A percentile compares a stretch with the other conserved stretches of the same genome.
Evolutionary conservation across 768 basidiomycete species (phyloP).

Genomic region (Hygrocybe coccinea): DNA sequence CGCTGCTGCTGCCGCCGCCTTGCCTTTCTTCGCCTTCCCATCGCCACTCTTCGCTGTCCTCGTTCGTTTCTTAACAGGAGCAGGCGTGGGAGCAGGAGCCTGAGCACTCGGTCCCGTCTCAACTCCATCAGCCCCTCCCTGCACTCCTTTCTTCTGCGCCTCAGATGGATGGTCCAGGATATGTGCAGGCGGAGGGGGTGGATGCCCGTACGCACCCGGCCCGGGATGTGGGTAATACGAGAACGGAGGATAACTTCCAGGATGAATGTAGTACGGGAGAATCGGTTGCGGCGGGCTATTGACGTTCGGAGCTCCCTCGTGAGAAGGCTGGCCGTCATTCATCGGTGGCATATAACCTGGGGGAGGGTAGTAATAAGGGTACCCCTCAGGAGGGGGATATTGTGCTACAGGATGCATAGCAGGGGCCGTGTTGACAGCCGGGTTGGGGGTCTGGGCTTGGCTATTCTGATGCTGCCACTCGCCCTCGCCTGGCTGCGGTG

Average conservation of each 20-base stretch:
- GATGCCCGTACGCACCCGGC: slow-evolving; percentile 28
- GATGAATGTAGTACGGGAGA: slow-evolving; percentile 37
- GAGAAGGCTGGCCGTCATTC: slow-evolving; percentile 31
- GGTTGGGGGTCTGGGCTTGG: slow-evolving; percentile 15
- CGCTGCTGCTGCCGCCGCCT: slow-evolving; percentile 3
- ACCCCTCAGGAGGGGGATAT: slow-evolving; percentile 35
- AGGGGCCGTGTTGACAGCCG: slow-evolving; percentile 24
- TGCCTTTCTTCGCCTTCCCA: slow-evolving; percentile 29
- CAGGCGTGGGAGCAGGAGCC: not conserved
- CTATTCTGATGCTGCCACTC: not conserved
- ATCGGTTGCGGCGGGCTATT: slow-evolving; percentile 36
- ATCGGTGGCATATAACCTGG: slow-evolving; percentile 32
- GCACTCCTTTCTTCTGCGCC: slow-evolving; percentile 22
- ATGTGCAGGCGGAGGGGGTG: slow-evolving; percentile 15
- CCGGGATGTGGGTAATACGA: slow-evolving; percentile 31
- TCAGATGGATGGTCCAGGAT: slow-evolving; percentile 28
- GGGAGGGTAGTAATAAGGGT: slow-evolving; percentile 34
- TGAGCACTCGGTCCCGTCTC: too few relatives aligned
- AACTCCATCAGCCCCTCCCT: not conserved
- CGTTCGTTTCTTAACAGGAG: slow-evolving; percentile 21
- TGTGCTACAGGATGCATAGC: slow-evolving; percentile 32
- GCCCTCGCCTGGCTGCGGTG: not conserved
- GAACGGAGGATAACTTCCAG: slow-evolving; percentile 34
- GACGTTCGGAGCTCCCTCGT: slow-evolving; percentile 23
- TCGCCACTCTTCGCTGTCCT: slow-evolving; percentile 29